Evolutionary conservation across 371 early-diverging fungal genomes (phyloP).

Genomic region (Rhizopus arrhizus): DNA sequence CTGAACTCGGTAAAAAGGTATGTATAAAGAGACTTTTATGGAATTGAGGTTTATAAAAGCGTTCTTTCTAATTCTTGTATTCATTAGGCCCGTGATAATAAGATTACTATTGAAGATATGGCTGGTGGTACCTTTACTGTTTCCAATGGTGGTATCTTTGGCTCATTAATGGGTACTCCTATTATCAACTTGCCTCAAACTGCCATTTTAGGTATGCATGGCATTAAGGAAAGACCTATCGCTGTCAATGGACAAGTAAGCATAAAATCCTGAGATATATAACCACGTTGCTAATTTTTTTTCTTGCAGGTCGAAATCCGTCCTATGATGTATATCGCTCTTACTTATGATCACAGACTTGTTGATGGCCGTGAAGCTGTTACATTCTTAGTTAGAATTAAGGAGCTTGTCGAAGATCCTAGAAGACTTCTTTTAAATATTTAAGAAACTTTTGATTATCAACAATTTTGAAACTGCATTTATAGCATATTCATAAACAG

Average conservation of each 20-base stretch:
- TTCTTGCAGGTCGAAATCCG: conserved; percentile 76
- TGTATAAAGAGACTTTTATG: conserved; percentile 4
- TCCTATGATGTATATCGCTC: conserved; percentile 98
- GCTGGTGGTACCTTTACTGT: conserved; percentile 98
- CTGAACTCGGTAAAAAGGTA: conserved; percentile 84
- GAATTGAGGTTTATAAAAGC: too few relatives aligned
- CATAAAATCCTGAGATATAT: neutral
- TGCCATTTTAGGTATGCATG: conserved; percentile 98
- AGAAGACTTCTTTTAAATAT: conserved; percentile 84
- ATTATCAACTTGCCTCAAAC: conserved; percentile 97
- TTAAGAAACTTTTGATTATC: conserved; percentile 19
- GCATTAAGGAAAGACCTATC: conserved; percentile 93
- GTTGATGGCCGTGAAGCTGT: conserved; percentile 98
- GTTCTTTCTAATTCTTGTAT: neutral
- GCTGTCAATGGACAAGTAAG: conserved; percentile 87
- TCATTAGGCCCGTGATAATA: conserved; percentile 86
- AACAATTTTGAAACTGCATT: too few relatives aligned
- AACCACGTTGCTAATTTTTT: too few relatives aligned
- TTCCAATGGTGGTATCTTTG: conserved; percentile 98
- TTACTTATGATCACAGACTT: conserved; percentile 97
- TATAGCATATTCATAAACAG: too few relatives aligned
- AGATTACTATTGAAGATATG: conserved; percentile 95
- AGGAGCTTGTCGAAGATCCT: conserved; percentile 96
- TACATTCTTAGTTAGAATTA: conserved; percentile 94
- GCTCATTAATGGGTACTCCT: conserved; percentile 95